Conservation (phyloP, 768 basidiomycete species). For the Kondoa subrosea region DNA sequence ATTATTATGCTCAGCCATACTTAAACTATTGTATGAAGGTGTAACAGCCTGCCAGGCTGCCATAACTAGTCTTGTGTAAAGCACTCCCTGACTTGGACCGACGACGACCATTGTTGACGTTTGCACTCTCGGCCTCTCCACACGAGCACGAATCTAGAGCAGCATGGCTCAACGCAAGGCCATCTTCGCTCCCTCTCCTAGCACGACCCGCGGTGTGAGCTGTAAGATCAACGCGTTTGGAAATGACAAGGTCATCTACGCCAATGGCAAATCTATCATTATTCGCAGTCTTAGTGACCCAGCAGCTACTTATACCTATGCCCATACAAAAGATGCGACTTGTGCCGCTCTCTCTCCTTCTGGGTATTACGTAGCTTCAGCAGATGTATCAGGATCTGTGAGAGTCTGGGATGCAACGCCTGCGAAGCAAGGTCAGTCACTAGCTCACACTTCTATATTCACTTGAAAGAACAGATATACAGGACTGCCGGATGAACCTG, state of each 20-base stretch:
- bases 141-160: no score
- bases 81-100: no score
- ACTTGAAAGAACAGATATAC: no score
- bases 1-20: no score
- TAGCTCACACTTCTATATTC: no score
- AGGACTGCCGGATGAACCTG: constrained; percentile 74
- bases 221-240: constrained; percentile 42
- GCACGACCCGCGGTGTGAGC: constrained; percentile 40
- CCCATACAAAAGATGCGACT: constrained; percentile 48
- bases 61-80: no score
- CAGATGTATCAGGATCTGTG: constrained; percentile 53
- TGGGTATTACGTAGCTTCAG: constrained; percentile 89
- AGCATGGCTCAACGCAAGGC: not conserved
- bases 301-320: constrained; percentile 1
- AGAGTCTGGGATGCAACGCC: constrained; percentile 38
- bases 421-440: no score
- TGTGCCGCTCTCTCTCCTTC: constrained; percentile 83
- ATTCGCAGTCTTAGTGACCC: constrained; percentile 51
- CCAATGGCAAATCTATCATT: constrained; percentile 12
- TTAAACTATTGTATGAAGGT: no score
- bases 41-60: no score
- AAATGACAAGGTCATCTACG: constrained; percentile 14
- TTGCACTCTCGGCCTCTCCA: no score
- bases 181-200: constrained; percentile 14
- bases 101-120: no score